phyloP scores from a whole-genome alignment of 768 basidiomycete genomes.

The Tephrocybe sp. region DNA sequence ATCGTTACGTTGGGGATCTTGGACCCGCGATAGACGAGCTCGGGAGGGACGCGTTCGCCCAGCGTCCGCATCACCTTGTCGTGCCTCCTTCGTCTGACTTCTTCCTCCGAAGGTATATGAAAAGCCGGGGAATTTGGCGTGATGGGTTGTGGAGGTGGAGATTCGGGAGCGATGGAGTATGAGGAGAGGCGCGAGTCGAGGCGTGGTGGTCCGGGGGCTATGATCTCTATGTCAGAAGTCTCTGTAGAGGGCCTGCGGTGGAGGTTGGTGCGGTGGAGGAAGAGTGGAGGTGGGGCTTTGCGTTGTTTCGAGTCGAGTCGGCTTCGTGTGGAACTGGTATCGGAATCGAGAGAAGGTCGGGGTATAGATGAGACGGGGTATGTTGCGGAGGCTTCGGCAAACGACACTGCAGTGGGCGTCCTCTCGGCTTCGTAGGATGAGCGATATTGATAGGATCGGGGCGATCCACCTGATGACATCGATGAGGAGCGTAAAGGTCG shows the following conservation, averaged over 20 bases:
- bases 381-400: background rate
- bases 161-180: background rate
- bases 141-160: background rate
- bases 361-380: background rate
- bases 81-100: conserved; percentile 13
- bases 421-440: background rate
- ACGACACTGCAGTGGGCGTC: conserved; percentile 1
- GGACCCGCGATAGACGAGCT: conserved; percentile 16
- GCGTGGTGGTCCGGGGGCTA: conserved; percentile 11
- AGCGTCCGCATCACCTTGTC: conserved; percentile 21
- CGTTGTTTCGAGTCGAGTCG: conserved; percentile 8
- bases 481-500: background rate
- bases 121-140: conserved; percentile 12
- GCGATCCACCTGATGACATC: conserved; percentile 3
- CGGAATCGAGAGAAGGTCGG: conserved; percentile 12
- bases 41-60: conserved; percentile 20
- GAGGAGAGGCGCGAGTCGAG: conserved; percentile 8
- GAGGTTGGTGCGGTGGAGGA: conserved; percentile 12
- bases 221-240: conserved; percentile 9
- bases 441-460: background rate
- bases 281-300: conserved; percentile 14
- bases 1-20: conserved; percentile 12
- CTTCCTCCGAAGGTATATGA: conserved; percentile 14
- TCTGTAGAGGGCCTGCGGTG: background rate
- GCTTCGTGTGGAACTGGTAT: background rate